phyloP scores from a whole-genome alignment of 2,329 filamentous ascomycete species.

The Fonsecaea multimorphosa region DNA sequence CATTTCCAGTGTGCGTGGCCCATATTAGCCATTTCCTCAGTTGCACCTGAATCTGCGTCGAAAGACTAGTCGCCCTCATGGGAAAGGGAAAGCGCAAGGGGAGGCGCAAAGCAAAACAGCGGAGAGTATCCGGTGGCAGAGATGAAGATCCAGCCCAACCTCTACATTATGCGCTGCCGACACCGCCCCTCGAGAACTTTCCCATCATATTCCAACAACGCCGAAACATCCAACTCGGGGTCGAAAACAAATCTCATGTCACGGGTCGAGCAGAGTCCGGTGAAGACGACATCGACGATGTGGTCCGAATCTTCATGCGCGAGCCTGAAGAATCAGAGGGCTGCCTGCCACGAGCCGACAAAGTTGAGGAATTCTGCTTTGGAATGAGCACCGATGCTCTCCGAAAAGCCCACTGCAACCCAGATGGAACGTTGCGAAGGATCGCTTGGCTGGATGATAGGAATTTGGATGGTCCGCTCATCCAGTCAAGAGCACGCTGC shows the following conservation, averaged over 20 bases:
- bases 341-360: slow-evolving; percentile 6
- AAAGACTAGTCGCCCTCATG: not conserved
- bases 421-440: not conserved
- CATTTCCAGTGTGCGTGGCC: not conserved
- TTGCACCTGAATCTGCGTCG: not conserved
- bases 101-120: not conserved
- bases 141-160: not conserved
- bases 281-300: not conserved
- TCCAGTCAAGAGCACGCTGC: not conserved
- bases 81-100: too few relatives aligned
- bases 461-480: not conserved
- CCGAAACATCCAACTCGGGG: not conserved
- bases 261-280: not conserved
- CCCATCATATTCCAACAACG: not conserved
- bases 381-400: not conserved
- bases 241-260: not conserved
- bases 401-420: not conserved
- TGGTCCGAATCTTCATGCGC: slow-evolving; percentile 7
- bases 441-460: slow-evolving; percentile 3
- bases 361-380: slow-evolving; percentile 8
- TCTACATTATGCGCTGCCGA: not conserved
- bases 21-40: not conserved
- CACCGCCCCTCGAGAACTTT: not conserved
- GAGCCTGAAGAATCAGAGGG: not conserved
- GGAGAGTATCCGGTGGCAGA: not conserved